Percentiles rank a stretch among this genome's conserved stretches.
Evolutionary conservation across 768 basidiomycete species (phyloP).

Genomic region (Steccherinum ochraceum): DNA sequence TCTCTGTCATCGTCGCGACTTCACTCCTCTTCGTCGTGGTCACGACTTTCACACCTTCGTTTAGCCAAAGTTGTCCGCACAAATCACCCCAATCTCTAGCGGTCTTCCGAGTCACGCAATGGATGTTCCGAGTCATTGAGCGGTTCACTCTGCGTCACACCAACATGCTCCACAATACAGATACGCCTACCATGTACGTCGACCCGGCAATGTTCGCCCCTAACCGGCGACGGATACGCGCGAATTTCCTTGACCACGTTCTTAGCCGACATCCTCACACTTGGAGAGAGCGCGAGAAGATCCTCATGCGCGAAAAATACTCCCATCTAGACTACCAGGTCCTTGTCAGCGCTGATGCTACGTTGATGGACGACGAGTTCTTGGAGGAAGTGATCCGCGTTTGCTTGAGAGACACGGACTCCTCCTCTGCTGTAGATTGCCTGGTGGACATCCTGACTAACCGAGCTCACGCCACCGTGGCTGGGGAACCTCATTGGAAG

Average conservation of each 20-base stretch:
- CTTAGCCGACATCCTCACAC: conserved; percentile 5
- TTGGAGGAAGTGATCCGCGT: conserved; percentile 9
- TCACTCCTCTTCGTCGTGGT: conserved; percentile 11
- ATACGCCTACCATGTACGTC: conserved; percentile 7
- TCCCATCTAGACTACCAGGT: conserved; percentile 9
- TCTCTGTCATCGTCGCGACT: conserved; percentile 7
- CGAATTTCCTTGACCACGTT: neutral
- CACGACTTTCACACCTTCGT: conserved; percentile 14
- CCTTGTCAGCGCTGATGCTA: conserved; percentile 11
- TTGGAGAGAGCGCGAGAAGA: conserved; percentile 15
- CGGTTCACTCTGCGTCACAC: conserved; percentile 1
- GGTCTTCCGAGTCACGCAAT: conserved; percentile 8
- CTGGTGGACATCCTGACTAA: conserved; percentile 10
- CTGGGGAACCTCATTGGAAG: conserved; percentile 10
- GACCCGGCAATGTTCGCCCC: conserved; percentile 1
- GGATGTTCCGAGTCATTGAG: conserved; percentile 4
- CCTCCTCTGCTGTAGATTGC: conserved; percentile 3
- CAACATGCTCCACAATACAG: conserved; percentile 3
- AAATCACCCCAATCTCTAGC: conserved; percentile 14
- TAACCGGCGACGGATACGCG: conserved; percentile 4
- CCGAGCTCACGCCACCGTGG: conserved; percentile 6
- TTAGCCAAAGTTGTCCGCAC: conserved; percentile 12
- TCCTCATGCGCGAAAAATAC: conserved; percentile 2
- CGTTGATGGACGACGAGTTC: conserved; percentile 16
- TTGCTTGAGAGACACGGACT: conserved; percentile 9